Base-by-base conservation (phyloP, 2,329 filamentous ascomycete species). In the Neofusicoccum sp. region DNA sequence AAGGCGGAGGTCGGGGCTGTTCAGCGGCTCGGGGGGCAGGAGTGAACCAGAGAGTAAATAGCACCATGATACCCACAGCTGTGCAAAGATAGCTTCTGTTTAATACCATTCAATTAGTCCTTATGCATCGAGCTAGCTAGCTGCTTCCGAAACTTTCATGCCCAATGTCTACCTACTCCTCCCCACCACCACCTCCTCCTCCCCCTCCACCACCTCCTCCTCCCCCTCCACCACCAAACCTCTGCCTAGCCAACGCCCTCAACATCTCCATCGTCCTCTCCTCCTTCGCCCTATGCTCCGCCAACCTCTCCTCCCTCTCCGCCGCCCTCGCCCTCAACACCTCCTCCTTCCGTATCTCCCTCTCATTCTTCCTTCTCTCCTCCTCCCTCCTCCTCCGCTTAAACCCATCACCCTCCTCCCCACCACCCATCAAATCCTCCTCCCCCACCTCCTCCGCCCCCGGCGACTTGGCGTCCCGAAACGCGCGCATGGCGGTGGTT, bases 181-280 rank as follows among this genome's bases (percentile, higher is more conserved):
- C 22, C 6, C 11, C 6, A 31, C 12, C 28, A 11, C 45, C 29
- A 28, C 14, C 1, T 22, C 22, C 3, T 29, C 37, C 36, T n/a
- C 14, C 37, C 8, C 14, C 28, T 4, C 4, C 14, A 6, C 29
- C 52, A 14, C 29, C 33, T 28, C 16, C 52, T 12, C 52, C 52
- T 1, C 52, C 50, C 1, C 44, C 58, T 29, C 48, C 41, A 22
- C 61, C 49, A 3, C 75, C 74, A 67, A 74, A 97, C 66, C 91
- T 84, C 78, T 91, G 86, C 78, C 84, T 89, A 14, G 93, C 94
- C 77, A 98, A 78, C 70, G 88, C 86, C 77, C 84, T 89, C 71
- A 98, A 72, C 83, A 92, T 93, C 54, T 86, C 86, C 82, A 97
- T 92, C 1, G 92, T 96, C 71, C 87, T 87, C 66, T 93, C 89